Percentiles rank a stretch among this genome's conserved stretches.
Conservation (phyloP, 192 early-diverging fungal genomes). For the Mortierella alpina region DNA sequence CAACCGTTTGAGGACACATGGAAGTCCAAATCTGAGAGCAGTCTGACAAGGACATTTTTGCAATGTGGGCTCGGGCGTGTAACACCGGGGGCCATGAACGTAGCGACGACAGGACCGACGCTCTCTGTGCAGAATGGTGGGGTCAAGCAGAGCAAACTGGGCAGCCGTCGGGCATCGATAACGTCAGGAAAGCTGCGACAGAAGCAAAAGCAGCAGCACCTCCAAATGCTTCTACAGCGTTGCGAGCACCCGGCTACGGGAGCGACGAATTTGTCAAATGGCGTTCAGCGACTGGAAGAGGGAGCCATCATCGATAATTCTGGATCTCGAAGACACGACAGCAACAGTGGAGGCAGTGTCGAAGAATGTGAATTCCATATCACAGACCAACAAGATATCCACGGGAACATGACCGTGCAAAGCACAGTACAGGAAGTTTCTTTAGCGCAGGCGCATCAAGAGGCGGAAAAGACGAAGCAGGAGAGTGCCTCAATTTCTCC, state of each 20-base stretch:
- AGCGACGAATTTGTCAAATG: background rate
- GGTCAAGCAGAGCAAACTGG: conserved; percentile 15
- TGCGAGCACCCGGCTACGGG: background rate
- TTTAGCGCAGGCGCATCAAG: background rate
- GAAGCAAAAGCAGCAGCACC: conserved; percentile 21
- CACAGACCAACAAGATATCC: background rate
- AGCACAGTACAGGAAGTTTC: background rate
- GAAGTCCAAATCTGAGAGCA: background rate
- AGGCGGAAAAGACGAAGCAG: background rate
- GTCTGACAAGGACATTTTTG: background rate
- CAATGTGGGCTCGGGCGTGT: background rate
- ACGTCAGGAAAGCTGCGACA: conserved; percentile 6
- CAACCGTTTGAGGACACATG: background rate
- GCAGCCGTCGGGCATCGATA: conserved; percentile 2
- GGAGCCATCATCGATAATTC: background rate
- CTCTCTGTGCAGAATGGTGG: conserved; percentile 6
- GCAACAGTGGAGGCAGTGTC: background rate
- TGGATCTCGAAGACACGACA: background rate
- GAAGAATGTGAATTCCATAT: background rate
- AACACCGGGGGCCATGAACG: background rate
- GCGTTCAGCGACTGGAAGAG: background rate
- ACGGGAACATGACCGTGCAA: background rate
- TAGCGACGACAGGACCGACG: background rate
- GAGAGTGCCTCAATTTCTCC: background rate
- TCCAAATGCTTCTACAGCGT: conserved; percentile 5